A percentile compares a stretch with the other conserved stretches of the same genome.
These are phyloP conservation scores for Pseudozyma sp. DNA, from an alignment of 1,284 basidiomycete genomes.

Conservation along the genomic window DNA sequence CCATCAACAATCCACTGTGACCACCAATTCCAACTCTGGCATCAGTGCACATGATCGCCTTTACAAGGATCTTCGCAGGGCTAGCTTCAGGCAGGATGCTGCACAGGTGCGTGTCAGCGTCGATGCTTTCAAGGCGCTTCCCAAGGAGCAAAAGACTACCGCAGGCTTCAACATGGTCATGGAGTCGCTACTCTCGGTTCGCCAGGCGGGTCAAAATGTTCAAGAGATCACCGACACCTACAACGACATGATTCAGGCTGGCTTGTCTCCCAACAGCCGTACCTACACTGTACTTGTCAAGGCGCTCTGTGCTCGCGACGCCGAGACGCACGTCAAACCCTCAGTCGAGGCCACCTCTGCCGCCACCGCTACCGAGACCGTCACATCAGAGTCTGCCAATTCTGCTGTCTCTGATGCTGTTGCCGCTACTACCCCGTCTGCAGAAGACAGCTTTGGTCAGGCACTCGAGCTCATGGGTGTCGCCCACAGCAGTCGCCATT, in stretches of 20 bases:
- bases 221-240: conserved; percentile 78
- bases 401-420: not conserved
- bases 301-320: conserved; percentile 79
- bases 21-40: not conserved
- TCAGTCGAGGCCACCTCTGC: conserved; percentile 2
- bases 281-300: conserved; percentile 81
- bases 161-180: conserved; percentile 78
- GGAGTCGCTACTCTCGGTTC: conserved; percentile 73
- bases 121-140: conserved; percentile 55
- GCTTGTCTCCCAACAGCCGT: conserved; percentile 76
- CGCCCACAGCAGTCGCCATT: conserved; percentile 65
- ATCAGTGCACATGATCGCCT: conserved; percentile 21
- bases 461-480: conserved; percentile 75
- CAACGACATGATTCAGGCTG: conserved; percentile 78
- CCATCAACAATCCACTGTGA: not conserved
- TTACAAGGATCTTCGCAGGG: conserved; percentile 22
- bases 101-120: conserved; percentile 21
- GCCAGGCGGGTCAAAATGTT: conserved; percentile 75
- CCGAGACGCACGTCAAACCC: conserved; percentile 71
- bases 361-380: not conserved
- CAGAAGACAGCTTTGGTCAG: conserved; percentile 34
- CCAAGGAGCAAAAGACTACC: conserved; percentile 46
- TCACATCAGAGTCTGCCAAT: not conserved
- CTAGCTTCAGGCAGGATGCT: conserved; percentile 22
- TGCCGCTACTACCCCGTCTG: not conserved